Evolutionary conservation across 2,329 filamentous ascomycete species (phyloP).

Genomic region (Phialophora chinensis): DNA sequence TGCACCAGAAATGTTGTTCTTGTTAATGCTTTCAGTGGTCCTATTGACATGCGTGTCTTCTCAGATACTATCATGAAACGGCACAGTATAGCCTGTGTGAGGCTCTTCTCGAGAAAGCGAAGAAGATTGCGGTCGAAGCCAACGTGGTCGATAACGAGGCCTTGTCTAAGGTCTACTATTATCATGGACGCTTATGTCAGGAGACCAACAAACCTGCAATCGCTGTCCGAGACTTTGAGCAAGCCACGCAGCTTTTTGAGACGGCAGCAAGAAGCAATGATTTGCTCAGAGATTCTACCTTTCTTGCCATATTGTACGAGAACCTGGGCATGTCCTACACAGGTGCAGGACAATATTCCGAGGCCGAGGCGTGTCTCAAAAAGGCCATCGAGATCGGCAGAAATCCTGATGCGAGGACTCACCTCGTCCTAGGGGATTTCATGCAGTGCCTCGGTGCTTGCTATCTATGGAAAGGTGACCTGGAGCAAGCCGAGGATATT

Average conservation of each 20-base stretch:
- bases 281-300: constrained; percentile 2
- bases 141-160: constrained; percentile 3
- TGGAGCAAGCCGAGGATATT: constrained; percentile 3
- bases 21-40: constrained; percentile 4
- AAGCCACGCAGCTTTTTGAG: constrained; percentile 4
- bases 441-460: constrained; percentile 4
- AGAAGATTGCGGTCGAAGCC: constrained; percentile 3
- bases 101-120: constrained; percentile 3
- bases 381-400: constrained; percentile 2
- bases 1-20: neutral
- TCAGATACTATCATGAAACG: constrained; percentile 5
- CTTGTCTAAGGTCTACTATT: constrained; percentile 5
- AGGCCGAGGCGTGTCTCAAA: constrained; percentile 1
- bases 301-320: constrained; percentile 5
- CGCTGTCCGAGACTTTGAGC: neutral
- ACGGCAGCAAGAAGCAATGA: constrained; percentile 2
- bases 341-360: constrained; percentile 1
- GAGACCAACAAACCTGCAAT: constrained; percentile 5
- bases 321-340: constrained; percentile 2
- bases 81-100: constrained; percentile 4
- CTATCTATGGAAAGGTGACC: constrained; percentile 4
- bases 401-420: constrained; percentile 3
- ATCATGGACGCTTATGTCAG: constrained; percentile 4
- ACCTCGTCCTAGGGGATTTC: constrained; percentile 1
- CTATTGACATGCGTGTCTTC: constrained; percentile 2